Percentiles rank a stretch among this genome's conserved stretches.
Evolutionary conservation across 495 filamentous ascomycete species (phyloP).

Genomic region (Lindgomyces ingoldianus): DNA sequence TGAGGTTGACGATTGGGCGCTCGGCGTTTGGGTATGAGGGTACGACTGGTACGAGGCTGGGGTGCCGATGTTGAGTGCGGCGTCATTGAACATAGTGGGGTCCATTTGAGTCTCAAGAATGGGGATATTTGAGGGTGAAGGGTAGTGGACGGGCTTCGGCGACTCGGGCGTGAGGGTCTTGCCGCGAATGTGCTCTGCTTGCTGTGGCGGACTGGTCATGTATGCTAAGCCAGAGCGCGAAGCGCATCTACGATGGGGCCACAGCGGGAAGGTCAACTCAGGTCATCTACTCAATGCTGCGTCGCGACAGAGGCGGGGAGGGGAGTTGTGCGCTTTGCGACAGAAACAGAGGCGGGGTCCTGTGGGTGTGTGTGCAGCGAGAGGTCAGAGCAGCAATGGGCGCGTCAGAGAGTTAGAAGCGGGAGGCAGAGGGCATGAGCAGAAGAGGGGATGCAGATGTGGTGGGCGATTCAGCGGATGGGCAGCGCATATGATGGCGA

Average conservation of each 20-base stretch:
- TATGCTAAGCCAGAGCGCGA: slow-evolving; percentile 39
- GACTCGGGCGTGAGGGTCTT: slow-evolving; percentile 72
- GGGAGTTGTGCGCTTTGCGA: slow-evolving; percentile 6
- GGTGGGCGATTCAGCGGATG: background rate
- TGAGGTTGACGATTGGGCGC: slow-evolving; percentile 23
- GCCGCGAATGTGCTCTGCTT: slow-evolving; percentile 66
- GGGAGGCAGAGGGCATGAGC: slow-evolving; percentile 5
- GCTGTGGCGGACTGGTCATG: slow-evolving; percentile 66
- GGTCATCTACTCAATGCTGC: slow-evolving; percentile 31
- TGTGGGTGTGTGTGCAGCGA: slow-evolving; percentile 3
- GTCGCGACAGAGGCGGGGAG: slow-evolving; percentile 13
- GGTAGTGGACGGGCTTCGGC: slow-evolving; percentile 68
- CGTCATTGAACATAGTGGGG: slow-evolving; percentile 63
- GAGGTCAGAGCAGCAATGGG: slow-evolving; percentile 30
- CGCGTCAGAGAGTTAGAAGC: slow-evolving; percentile 9
- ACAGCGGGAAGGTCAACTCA: slow-evolving; percentile 33
- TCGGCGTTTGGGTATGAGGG: slow-evolving; percentile 31
- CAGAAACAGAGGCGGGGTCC: slow-evolving; percentile 14
- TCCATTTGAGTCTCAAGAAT: slow-evolving; percentile 74
- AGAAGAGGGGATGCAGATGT: slow-evolving; percentile 3
- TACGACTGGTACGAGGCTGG: slow-evolving; percentile 32
- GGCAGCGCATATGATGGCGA: background rate
- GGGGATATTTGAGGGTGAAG: slow-evolving; percentile 69
- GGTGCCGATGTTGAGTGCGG: slow-evolving; percentile 51
- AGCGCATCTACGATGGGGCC: slow-evolving; percentile 25